Evolutionary conservation across 1,139 yeast species (phyloP).

Genomic region (Yamadazyma trypodendri): DNA sequence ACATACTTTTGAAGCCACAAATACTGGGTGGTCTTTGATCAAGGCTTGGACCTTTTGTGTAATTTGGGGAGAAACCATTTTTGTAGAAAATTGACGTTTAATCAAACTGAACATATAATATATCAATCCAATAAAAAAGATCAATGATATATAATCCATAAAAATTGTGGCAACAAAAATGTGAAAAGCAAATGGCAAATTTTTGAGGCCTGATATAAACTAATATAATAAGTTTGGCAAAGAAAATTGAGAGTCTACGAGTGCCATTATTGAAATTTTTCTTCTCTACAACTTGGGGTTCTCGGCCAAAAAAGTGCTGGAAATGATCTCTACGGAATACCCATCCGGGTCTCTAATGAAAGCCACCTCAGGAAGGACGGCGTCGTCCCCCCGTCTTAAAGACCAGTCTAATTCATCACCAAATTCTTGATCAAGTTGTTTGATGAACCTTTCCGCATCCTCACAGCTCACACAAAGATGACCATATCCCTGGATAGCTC

Average conservation of each 20-base stretch:
- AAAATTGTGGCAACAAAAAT: not conserved
- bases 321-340: conserved; percentile 73
- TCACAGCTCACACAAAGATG: conserved; percentile 77
- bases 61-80: conserved; percentile 49
- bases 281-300: conserved; percentile 5
- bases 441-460: conserved; percentile 59
- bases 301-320: conserved; percentile 5
- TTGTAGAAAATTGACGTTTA: conserved; percentile 8
- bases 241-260: no score
- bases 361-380: conserved; percentile 46
- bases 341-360: conserved; percentile 91
- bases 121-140: not conserved
- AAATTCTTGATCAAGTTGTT: conserved; percentile 44
- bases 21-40: conserved; percentile 66
- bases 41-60: conserved; percentile 59
- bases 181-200: no score
- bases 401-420: conserved; percentile 39
- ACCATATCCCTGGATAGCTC: conserved; percentile 78
- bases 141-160: not conserved
- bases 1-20: conserved; percentile 78
- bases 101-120: conserved; percentile 11
- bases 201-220: no score
- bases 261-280: no score
- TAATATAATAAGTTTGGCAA: no score
- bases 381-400: conserved; percentile 55